phyloP scores from a whole-genome alignment of 2,329 filamentous ascomycete species.

The Dothiorella sarmentorum region DNA sequence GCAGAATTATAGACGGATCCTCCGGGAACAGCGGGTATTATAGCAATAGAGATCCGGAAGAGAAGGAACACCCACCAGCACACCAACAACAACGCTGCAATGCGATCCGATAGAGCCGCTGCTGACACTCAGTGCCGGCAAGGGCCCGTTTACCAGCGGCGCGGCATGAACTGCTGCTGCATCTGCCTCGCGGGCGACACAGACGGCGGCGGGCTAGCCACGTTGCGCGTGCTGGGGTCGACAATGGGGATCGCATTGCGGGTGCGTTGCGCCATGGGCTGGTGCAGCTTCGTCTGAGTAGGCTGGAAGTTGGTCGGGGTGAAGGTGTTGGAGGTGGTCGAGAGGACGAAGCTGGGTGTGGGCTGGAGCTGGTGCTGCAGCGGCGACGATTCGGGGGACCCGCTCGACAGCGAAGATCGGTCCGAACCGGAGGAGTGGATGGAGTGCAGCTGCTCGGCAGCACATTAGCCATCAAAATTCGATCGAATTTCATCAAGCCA shows the following conservation, averaged over 20 bases:
- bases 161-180: constrained; percentile 53
- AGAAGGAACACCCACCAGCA: constrained; percentile 36
- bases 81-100: constrained; percentile 39
- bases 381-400: constrained; percentile 87
- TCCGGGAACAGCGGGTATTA: constrained; percentile 31
- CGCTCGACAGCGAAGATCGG: constrained; percentile 90
- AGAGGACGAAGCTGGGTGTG: constrained; percentile 70
- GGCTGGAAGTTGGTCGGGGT: constrained; percentile 57
- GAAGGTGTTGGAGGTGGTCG: constrained; percentile 53
- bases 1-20: constrained; percentile 40
- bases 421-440: constrained; percentile 88
- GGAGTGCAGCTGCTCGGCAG: constrained; percentile 67
- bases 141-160: constrained; percentile 47
- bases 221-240: constrained; percentile 87
- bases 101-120: constrained; percentile 27
- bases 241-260: constrained; percentile 98
- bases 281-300: constrained; percentile 77
- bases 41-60: constrained; percentile 18
- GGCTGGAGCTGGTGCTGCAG: constrained; percentile 76
- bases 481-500: background rate
- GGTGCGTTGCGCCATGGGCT: constrained; percentile 81
- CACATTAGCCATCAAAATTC: constrained; percentile 18
- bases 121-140: constrained; percentile 21
- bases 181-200: constrained; percentile 61
- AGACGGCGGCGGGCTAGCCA: constrained; percentile 81